Evolutionary conservation across 2,329 filamentous ascomycete genomes (phyloP).

Genomic region (Calonectria multiphialidica): DNA sequence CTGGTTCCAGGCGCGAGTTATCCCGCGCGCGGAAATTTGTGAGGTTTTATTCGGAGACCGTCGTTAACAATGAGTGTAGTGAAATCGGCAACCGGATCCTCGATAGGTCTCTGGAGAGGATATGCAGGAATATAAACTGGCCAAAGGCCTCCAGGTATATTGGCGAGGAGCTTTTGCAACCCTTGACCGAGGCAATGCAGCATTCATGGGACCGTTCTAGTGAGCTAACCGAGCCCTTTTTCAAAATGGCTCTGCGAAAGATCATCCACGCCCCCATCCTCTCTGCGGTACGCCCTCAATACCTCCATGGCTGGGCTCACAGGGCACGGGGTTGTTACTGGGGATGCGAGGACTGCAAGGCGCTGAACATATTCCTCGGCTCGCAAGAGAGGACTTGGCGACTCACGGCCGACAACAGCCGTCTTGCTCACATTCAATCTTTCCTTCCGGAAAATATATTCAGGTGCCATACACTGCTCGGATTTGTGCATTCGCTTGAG

Average conservation of each 20-base stretch:
- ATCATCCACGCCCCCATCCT: constrained; percentile 9
- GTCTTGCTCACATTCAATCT: not conserved
- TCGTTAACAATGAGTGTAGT: not conserved
- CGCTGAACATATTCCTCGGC: constrained; percentile 11
- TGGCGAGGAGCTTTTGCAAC: not conserved
- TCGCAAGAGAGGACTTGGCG: not conserved
- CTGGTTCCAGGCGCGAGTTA: not conserved
- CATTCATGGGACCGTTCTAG: not conserved
- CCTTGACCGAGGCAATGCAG: not conserved
- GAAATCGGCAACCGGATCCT: not conserved
- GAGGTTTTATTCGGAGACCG: not conserved
- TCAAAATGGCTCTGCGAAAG: not conserved
- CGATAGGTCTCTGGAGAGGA: not conserved
- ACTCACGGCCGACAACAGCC: not conserved
- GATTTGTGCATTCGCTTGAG: not conserved
- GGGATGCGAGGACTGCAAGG: constrained; percentile 1
- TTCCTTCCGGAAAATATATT: not conserved
- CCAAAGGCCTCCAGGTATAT: not conserved
- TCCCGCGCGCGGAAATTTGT: not conserved
- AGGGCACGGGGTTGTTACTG: not conserved
- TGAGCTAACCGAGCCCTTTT: not conserved
- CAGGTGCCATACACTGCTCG: not conserved
- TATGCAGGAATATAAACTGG: not conserved
- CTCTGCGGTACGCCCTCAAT: not conserved
- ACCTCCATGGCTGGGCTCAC: constrained; percentile 15